Percentiles rank a stretch among this genome's conserved stretches.
Evolutionary conservation across 129 eudicot genomes (phyloP).

Genomic region (Helianthus annuus): DNA sequence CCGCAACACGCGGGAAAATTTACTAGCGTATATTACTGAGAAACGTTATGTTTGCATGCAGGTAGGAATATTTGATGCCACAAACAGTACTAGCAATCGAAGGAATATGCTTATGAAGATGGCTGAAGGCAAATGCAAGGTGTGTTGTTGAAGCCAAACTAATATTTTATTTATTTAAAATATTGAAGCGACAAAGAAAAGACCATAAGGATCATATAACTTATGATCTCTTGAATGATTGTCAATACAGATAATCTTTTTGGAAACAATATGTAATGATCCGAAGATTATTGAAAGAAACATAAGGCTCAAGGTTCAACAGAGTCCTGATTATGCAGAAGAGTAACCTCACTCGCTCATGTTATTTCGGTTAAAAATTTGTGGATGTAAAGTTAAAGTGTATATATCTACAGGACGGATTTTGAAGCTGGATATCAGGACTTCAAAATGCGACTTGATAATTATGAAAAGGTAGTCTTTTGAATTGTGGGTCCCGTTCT

Average conservation of each 20-base stretch:
- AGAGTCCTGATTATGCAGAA: conserved; percentile 99
- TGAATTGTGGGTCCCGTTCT: conserved; percentile 10
- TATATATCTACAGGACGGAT: conserved; percentile 69
- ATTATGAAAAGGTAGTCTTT: conserved; percentile 77
- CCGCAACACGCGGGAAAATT: too few relatives aligned
- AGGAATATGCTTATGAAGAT: conserved; percentile 98
- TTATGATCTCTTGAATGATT: conserved; percentile 21
- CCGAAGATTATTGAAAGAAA: conserved; percentile 83
- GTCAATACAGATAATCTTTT: conserved; percentile 71
- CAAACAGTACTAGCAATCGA: conserved; percentile 82
- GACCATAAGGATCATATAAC: conserved; percentile 2
- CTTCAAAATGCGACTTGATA: conserved; percentile 80
- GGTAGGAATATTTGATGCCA: conserved; percentile 99
- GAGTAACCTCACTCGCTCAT: conserved; percentile 48
- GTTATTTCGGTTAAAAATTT: background rate
- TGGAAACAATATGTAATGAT: conserved; percentile 94
- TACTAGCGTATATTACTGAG: background rate
- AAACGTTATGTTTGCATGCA: conserved; percentile 30
- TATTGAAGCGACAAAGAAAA: background rate
- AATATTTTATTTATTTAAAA: background rate
- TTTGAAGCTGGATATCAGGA: conserved; percentile 96
- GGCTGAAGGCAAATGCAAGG: conserved; percentile 99
- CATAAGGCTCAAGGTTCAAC: conserved; percentile 98
- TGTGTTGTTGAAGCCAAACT: conserved; percentile 20
- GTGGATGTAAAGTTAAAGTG: conserved; percentile 11